Conservation (phyloP, 1,284 basidiomycete genomes). For the Sparassis latifolia region DNA sequence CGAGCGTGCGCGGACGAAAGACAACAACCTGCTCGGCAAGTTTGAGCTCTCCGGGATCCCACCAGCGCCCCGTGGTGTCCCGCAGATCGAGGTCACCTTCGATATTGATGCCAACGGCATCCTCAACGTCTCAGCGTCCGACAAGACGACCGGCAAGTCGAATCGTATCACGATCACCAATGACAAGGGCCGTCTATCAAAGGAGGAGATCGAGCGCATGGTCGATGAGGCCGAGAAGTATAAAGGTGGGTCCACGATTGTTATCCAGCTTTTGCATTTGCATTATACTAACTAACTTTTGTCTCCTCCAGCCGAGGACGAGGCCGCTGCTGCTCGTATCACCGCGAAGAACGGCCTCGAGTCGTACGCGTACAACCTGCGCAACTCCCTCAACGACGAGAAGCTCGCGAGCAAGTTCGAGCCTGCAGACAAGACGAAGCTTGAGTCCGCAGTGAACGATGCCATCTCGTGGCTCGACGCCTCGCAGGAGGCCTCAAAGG, state of each 20-base stretch:
- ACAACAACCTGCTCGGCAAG: constrained; percentile 99
- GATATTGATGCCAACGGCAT: constrained; percentile 99
- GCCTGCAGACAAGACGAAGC: constrained; percentile 81
- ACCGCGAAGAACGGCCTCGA: constrained; percentile 85
- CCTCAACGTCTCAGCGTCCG: constrained; percentile 91
- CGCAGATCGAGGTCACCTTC: constrained; percentile 97
- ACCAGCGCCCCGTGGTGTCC: constrained; percentile 96
- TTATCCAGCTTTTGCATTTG: background rate
- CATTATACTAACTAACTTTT: constrained; percentile 9
- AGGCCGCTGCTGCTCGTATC: constrained; percentile 79
- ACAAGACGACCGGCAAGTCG: constrained; percentile 98
- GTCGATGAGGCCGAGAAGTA: constrained; percentile 90
- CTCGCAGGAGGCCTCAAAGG: constrained; percentile 88
- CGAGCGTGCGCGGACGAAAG: constrained; percentile 98
- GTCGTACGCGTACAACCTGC: constrained; percentile 95
- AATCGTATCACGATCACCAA: constrained; percentile 97
- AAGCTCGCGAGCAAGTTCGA: constrained; percentile 89
- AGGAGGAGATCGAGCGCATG: constrained; percentile 99
- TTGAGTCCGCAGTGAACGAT: constrained; percentile 82
- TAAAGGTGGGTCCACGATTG: constrained; percentile 47
- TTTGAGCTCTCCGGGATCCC: constrained; percentile 98
- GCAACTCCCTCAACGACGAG: constrained; percentile 83
- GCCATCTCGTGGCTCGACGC: constrained; percentile 86
- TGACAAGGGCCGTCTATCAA: constrained; percentile 96
- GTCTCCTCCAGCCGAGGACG: constrained; percentile 59